phyloP scores from a whole-genome alignment of 257 asterid genomes.

The Nicotiana tabacum region DNA sequence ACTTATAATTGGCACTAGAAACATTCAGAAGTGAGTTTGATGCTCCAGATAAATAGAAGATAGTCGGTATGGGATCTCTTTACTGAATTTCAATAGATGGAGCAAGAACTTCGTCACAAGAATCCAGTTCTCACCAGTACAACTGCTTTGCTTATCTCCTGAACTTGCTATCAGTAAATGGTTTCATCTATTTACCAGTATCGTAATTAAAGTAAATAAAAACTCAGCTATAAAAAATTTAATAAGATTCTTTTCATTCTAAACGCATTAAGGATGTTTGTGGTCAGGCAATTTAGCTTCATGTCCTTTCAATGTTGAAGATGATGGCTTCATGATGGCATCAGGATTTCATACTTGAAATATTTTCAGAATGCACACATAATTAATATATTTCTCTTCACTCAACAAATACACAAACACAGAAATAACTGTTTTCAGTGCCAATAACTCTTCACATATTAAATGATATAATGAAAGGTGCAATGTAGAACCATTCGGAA shows the following conservation, averaged over 20 bases:
- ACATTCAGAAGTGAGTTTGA: conserved; percentile 1
- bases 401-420: neutral
- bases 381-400: neutral
- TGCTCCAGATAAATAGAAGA: neutral
- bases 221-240: neutral
- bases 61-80: neutral
- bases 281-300: neutral
- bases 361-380: neutral
- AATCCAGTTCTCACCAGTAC: neutral
- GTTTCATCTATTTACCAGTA: neutral
- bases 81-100: neutral
- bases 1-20: neutral
- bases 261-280: neutral
- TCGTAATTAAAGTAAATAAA: neutral
- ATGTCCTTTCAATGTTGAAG: neutral
- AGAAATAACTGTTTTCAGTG: neutral
- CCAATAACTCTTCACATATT: neutral
- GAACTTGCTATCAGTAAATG: neutral
- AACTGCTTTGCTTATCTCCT: neutral
- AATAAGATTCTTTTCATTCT: neutral
- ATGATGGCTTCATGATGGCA: too few species aligned
- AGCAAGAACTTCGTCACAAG: neutral
- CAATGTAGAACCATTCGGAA: neutral
- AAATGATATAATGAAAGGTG: neutral
- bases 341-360: neutral